These are phyloP conservation scores for Cavenderia fasciculata DNA, from an alignment of 78 protist species.

Conservation along the genomic window DNA sequence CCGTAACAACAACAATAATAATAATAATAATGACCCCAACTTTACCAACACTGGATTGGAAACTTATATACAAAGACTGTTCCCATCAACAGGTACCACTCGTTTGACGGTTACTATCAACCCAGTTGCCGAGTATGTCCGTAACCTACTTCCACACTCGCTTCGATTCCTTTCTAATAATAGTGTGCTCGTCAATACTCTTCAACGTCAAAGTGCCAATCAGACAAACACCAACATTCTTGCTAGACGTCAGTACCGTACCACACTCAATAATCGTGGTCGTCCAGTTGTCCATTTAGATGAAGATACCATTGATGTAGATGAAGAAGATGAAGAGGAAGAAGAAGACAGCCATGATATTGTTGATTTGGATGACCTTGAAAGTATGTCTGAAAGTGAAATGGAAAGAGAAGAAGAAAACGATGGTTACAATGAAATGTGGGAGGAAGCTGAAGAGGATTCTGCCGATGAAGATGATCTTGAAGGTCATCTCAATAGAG, in stretches of 20 bases:
- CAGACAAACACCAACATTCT: not conserved
- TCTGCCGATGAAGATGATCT: not conserved
- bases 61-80: no score
- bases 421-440: not conserved
- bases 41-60: not conserved
- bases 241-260: not conserved
- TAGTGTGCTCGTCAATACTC: not conserved
- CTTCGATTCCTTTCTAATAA: not conserved
- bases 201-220: not conserved
- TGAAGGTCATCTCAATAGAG: slow-evolving; percentile 7
- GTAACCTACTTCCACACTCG: not conserved
- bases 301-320: slow-evolving; percentile 2
- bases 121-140: not conserved
- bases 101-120: not conserved
- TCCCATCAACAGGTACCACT: no score
- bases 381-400: slow-evolving; percentile 4
- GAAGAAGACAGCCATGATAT: no score
- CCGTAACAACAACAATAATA: not conserved
- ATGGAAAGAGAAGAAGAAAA: slow-evolving; percentile 15
- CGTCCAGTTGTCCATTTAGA: not conserved
- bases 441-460: not conserved
- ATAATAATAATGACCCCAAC: not conserved
- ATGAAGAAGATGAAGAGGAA: not conserved
- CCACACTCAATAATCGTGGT: not conserved
- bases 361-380: no score